A percentile compares a stretch with the other conserved stretches of the same genome.
Conservation (phyloP, 78 protist species). For the Dictyostelium firmibasis region DNA sequence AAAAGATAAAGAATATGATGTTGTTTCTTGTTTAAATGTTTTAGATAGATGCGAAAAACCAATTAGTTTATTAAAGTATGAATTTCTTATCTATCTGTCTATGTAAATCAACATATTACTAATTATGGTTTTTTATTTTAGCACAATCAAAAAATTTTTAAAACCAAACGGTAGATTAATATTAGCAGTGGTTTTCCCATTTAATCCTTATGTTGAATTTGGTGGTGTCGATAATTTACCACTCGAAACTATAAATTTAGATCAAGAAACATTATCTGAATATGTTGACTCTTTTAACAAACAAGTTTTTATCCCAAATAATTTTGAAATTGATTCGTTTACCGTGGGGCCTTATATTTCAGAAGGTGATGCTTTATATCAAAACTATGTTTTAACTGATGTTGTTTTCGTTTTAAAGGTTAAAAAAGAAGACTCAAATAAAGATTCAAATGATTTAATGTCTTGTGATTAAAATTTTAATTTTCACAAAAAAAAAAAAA, state of each 20-base stretch:
- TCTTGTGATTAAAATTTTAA: not conserved
- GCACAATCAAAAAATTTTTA: slow-evolving; percentile 6
- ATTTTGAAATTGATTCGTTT: slow-evolving; percentile 30
- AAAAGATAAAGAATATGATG: slow-evolving; percentile 18
- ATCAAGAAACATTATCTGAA: slow-evolving; percentile 28
- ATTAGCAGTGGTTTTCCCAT: slow-evolving; percentile 81
- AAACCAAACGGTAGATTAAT: slow-evolving; percentile 55
- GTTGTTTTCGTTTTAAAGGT: slow-evolving; percentile 26
- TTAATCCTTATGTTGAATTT: slow-evolving; percentile 77
- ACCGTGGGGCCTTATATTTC: slow-evolving; percentile 75
- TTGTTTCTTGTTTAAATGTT: slow-evolving; percentile 68
- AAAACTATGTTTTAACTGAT: slow-evolving; percentile 55
- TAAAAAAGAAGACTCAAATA: not conserved
- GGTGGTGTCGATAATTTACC: slow-evolving; percentile 71
- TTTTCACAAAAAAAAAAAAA: not conserved
- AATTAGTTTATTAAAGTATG: slow-evolving; percentile 35
- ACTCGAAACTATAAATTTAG: not conserved
- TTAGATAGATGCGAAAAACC: slow-evolving; percentile 84
- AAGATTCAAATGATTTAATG: not conserved
- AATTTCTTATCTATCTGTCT: too few relatives aligned
- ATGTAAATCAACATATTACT: too few relatives aligned
- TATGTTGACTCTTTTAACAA: slow-evolving; percentile 21
- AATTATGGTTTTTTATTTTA: too few relatives aligned
- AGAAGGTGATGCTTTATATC: slow-evolving; percentile 63
- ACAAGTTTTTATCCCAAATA: slow-evolving; percentile 54